Base-by-base conservation (phyloP, 306 rosid species). In the Quercus rubra region DNA sequence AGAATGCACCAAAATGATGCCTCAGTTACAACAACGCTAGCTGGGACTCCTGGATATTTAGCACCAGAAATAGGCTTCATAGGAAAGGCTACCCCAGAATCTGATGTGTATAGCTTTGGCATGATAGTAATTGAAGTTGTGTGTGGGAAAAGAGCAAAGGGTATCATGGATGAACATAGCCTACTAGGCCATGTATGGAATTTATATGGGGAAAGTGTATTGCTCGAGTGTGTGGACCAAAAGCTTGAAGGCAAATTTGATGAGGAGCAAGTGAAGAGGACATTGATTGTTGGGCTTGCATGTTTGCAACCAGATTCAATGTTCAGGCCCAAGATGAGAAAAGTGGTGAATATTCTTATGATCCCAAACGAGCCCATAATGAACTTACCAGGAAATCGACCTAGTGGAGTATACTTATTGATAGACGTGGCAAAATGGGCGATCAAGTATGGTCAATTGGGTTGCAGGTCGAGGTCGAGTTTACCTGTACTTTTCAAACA, bases 21-120 rank as follows among this genome's bases (percentile, higher is more conserved):
- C 3, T 64, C 79, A 1, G 69, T 81, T 1, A 64, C 89, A 14
- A 87, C 91, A 55, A 73, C 75, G 12, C 31, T 88, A 4, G 88
- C 84, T 0, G 90, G 94, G 66, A 88, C 94, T 49, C 86, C 83
- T 1, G 88, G 88, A 7, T 85, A 90, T 51, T 73, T 90, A 67
- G 92, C 94, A 19, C 94, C 92, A 0, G 89, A 90, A 73, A 58
- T 86, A 23, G 88, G 86, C 30, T 84, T 84, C 1, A 83, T 85
- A 0, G 88, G 89, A 1, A 90, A 85, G 41, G 92, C 90, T 0
- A 86, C 85, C 1, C 88, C 83, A 1, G 87, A 88, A 17, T 86
- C 90, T 15, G 92, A 86, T 77, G 86, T 90, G 8, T 90, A 85
- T 62, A 88, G 90, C 75, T 88, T 86, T 55, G 94, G 90, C 1